Percentiles rank a stretch among this genome's conserved stretches.
phyloP scores from a whole-genome alignment of 805 yeast species.

The Kodamaea leandrae region DNA sequence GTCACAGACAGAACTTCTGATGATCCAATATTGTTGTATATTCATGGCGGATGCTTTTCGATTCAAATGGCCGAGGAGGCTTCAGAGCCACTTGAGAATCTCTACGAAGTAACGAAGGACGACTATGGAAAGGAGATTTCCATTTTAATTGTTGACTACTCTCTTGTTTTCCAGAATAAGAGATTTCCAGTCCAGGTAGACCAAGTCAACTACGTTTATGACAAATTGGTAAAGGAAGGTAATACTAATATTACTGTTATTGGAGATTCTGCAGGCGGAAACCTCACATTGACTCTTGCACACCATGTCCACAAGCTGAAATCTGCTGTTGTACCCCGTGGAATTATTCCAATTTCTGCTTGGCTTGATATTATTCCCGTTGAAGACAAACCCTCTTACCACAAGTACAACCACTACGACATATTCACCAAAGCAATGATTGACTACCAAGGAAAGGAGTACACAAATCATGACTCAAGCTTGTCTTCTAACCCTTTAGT shows the following conservation, averaged over 20 bases:
- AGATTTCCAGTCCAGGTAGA: constrained; percentile 10
- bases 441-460: constrained; percentile 10
- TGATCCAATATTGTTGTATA: constrained; percentile 10
- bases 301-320: constrained; percentile 1
- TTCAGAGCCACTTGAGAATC: constrained; percentile 10
- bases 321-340: constrained; percentile 7
- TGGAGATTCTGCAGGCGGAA: constrained; percentile 16
- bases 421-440: constrained; percentile 4
- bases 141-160: constrained; percentile 11
- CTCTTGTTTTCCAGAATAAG: constrained; percentile 5
- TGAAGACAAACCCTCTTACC: constrained; percentile 4
- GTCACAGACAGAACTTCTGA: not conserved
- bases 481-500: constrained; percentile 5
- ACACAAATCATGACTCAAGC: constrained; percentile 2
- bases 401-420: constrained; percentile 3
- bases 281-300: constrained; percentile 7
- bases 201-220: constrained; percentile 9
- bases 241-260: constrained; percentile 8
- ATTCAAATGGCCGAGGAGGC: constrained; percentile 7
- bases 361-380: constrained; percentile 6
- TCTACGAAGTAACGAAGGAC: constrained; percentile 1
- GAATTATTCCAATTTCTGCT: constrained; percentile 11
- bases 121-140: constrained; percentile 5
- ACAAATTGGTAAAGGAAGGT: constrained; percentile 11
- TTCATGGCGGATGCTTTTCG: constrained; percentile 15